A percentile compares a stretch with the other conserved stretches of the same genome.
Evolutionary conservation across 371 early-diverging fungal genomes (phyloP).

Genomic region (Zychaea mexicana): DNA sequence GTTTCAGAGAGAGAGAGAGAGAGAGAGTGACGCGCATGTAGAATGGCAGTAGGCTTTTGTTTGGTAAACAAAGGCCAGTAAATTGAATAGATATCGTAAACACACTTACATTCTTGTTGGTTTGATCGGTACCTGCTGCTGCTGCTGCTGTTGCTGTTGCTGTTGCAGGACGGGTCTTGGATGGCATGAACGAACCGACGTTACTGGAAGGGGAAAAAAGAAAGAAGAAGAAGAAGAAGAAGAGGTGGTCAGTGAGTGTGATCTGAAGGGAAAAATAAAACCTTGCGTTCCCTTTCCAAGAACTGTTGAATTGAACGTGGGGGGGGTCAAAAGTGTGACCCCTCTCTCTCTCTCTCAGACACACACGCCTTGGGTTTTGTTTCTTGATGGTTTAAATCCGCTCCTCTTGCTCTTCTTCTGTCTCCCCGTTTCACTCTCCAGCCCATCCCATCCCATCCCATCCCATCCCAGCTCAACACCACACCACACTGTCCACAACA

Average conservation of each 20-base stretch:
- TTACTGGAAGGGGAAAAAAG: neutral
- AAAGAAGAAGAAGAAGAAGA: constrained; percentile 2
- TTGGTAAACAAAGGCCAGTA: constrained; percentile 16
- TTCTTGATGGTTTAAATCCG: neutral
- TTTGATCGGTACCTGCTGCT: neutral
- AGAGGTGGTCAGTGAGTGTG: neutral
- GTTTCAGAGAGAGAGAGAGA: neutral
- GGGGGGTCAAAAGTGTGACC: no score
- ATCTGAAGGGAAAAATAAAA: no score
- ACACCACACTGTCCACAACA: no score
- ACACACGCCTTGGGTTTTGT: neutral
- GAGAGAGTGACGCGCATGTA: neutral
- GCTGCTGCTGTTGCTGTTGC: neutral
- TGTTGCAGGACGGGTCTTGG: constrained; percentile 11
- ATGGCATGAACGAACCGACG: constrained; percentile 17
- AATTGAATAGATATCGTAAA: no score
- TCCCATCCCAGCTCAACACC: no score
- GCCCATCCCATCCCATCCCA: no score
- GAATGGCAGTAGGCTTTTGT: constrained; percentile 3
- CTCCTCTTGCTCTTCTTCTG: neutral
- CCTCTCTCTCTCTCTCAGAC: neutral
- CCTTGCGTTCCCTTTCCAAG: no score
- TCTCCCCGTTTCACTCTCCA: constrained; percentile 3
- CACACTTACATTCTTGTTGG: constrained; percentile 18
- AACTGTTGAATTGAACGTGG: no score